Evolutionary conservation across 306 rosid species (phyloP).

Genomic region (Pyrus communis): DNA sequence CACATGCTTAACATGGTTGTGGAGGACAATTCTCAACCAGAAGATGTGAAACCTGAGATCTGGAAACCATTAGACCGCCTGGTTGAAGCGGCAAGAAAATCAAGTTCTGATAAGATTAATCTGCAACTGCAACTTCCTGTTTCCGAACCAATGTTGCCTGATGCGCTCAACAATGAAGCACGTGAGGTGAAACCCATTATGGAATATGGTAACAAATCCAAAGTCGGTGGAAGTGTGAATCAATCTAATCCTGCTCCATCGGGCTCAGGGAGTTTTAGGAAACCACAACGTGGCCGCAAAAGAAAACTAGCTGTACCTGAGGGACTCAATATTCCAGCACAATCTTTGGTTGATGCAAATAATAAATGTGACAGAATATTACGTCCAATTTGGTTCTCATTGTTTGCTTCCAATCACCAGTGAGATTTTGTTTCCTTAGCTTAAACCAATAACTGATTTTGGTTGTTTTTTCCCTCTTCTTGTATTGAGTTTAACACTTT

Average conservation of each 20-base stretch:
- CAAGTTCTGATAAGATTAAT: constrained; percentile 1
- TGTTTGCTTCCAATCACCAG: constrained; percentile 52
- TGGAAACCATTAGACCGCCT: constrained; percentile 19
- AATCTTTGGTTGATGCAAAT: constrained; percentile 9
- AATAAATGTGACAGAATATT: constrained; percentile 4
- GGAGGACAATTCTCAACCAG: constrained; percentile 9
- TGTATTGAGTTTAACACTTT: constrained; percentile 7
- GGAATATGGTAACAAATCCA: constrained; percentile 6
- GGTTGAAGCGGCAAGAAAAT: constrained; percentile 24
- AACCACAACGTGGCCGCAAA: constrained; percentile 4
- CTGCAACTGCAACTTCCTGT: constrained; percentile 8
- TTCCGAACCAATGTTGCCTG: constrained; percentile 3
- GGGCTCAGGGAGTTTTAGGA: constrained; percentile 8
- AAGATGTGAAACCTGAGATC: constrained; percentile 14
- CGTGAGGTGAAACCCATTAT: not conserved
- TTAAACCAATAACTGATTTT: not conserved
- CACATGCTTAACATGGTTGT: constrained; percentile 3
- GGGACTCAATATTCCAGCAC: constrained; percentile 32
- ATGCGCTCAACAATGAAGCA: constrained; percentile 16
- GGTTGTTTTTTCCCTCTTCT: not conserved
- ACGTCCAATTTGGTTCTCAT: constrained; percentile 49
- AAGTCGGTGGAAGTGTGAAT: constrained; percentile 3
- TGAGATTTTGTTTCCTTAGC: constrained; percentile 18
- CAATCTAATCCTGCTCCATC: constrained; percentile 15
- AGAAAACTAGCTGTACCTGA: constrained; percentile 11